Evolutionary conservation across 2,329 filamentous ascomycete genomes (phyloP), one percentile per base, ranked within the genome.

Genomic region (Apiospora pterosperma): DNA sequence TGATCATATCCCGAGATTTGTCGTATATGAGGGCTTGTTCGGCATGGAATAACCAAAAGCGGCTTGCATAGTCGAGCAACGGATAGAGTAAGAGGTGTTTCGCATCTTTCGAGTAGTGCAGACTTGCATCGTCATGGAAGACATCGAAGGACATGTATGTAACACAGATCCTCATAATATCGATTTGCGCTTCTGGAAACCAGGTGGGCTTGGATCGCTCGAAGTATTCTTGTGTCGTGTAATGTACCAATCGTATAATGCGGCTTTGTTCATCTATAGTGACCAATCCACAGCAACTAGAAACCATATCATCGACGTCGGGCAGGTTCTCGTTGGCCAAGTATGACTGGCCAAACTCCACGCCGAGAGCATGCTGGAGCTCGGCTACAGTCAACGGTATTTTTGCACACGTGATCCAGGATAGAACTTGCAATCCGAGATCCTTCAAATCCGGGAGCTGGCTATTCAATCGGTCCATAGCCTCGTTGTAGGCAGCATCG

Each of bases 221-320:
- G 61, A 83, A 76, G 67, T 80, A 83, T 59, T 81, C 75, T 58
- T 81, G 77, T 1, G 79, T 73, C 0, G 81, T 82, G 64, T 79
- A 80, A 65, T 83, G 80, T 3, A 81, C 78, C 0, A 82, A 65
- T 4, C 78, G 74, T 25, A 82, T 69, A 25, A 76, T 70, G 19
- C 69, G 60, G 60, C 73, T 80, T 42, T 78, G 67, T 41, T 77
- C 65, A 36, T 82, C 77, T 5, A 80, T 48, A 0, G 73, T 76
- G 4, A 82, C 75, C 14, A 83, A 62, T 1, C 80, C 79, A 31
- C 73, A 74, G 62, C 79, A 81, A 1, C 72, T 69, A 4, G 75
- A 75, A 0, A 79, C 65, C 2, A 81, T 64, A 2, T 75, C 69
- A 6, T 75, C 71, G 1, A 75, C 12, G 21, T 59, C 55, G 6